Percentiles rank a stretch among this genome's conserved stretches.
Evolutionary conservation across 148 eudicot species (phyloP).

Genomic region (Dianthus caryophyllus): DNA sequence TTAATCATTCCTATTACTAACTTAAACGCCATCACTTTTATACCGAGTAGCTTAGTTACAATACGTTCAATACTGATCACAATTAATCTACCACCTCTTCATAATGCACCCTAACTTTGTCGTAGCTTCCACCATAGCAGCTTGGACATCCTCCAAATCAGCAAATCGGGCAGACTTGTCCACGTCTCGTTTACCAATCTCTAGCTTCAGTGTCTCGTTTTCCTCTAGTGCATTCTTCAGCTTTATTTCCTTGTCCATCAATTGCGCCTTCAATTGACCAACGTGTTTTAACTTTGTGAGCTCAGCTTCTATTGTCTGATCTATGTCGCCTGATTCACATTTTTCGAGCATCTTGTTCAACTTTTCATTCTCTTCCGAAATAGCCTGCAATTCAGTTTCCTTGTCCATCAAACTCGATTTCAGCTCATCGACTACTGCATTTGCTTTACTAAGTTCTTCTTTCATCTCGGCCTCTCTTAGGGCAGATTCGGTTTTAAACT

Average conservation of each 20-base stretch:
- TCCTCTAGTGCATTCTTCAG: slow-evolving; percentile 43
- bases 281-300: slow-evolving; percentile 32
- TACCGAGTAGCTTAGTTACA: no score
- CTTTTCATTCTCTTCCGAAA: slow-evolving; percentile 64
- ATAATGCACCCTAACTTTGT: slow-evolving; percentile 44
- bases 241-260: slow-evolving; percentile 59
- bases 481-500: slow-evolving; percentile 35
- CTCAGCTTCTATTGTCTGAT: slow-evolving; percentile 42
- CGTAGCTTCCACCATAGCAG: slow-evolving; percentile 48
- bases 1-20: no score
- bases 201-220: slow-evolving; percentile 49
- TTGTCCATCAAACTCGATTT: slow-evolving; percentile 76
- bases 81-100: slow-evolving; percentile 54
- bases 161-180: slow-evolving; percentile 22
- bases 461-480: slow-evolving; percentile 57
- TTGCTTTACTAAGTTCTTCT: slow-evolving; percentile 44
- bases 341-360: slow-evolving; percentile 45
- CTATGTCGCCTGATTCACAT: slow-evolving; percentile 27
- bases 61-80: no score
- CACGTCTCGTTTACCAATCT: slow-evolving; percentile 36
- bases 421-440: slow-evolving; percentile 54
- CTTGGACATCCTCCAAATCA: slow-evolving; percentile 45
- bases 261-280: slow-evolving; percentile 38
- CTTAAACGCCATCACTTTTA: no score
- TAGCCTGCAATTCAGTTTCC: slow-evolving; percentile 71